These are phyloP conservation scores for Nectriaceae sp. DNA, from an alignment of 2,329 filamentous ascomycete species.

Conservation along the genomic window DNA sequence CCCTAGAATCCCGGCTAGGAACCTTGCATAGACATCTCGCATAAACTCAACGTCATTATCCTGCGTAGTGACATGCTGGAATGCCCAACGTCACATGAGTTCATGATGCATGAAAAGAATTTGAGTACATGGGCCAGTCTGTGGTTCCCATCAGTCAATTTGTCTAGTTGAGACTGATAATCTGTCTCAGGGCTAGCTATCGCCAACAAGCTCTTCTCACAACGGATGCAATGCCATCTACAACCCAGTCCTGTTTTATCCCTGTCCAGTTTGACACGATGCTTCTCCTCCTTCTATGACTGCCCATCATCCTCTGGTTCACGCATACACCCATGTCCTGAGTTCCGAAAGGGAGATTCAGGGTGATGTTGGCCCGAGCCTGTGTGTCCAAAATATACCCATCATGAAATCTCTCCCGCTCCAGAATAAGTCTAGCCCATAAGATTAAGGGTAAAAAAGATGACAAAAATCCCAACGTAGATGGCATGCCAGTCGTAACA, in stretches of 20 bases:
- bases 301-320: conserved; percentile 1
- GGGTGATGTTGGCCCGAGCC: neutral
- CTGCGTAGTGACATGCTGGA: no score
- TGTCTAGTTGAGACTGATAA: conserved; percentile 12
- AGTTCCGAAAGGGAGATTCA: neutral
- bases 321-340: neutral
- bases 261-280: conserved; percentile 1
- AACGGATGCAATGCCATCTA: conserved; percentile 11
- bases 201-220: conserved; percentile 4
- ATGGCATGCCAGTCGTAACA: conserved; percentile 33
- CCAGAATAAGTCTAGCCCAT: conserved; percentile 2
- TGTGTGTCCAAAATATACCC: neutral
- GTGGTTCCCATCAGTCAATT: conserved; percentile 2
- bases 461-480: conserved; percentile 14
- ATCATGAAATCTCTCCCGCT: neutral
- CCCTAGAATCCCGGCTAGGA: no score
- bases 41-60: neutral
- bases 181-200: conserved; percentile 1
- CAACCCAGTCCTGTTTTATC: conserved; percentile 1
- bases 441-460: conserved; percentile 7
- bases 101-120: neutral
- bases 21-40: neutral
- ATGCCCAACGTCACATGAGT: neutral
- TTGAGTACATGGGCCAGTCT: neutral
- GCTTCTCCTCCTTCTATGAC: neutral